Percentiles rank a stretch among this genome's conserved stretches.
These are phyloP conservation scores for Saccharomycopsis guyanensis DNA, from an alignment of 805 yeast species.

Conservation along the genomic window DNA sequence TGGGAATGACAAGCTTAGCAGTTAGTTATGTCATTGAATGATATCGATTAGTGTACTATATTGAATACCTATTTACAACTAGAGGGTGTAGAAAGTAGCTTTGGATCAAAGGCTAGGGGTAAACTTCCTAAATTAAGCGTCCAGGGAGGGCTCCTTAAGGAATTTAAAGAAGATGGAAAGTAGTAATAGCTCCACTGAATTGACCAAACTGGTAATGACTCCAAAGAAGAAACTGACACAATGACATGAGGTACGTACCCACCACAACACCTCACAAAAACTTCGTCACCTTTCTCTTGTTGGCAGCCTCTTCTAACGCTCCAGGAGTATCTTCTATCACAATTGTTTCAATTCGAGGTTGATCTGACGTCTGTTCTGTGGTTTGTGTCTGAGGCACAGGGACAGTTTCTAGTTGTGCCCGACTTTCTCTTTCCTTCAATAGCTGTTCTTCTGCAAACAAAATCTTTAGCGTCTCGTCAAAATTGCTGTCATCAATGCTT, in stretches of 20 bases:
- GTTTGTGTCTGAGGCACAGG: slow-evolving; percentile 21
- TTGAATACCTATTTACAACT: neutral
- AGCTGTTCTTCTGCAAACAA: neutral
- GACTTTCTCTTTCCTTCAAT: neutral
- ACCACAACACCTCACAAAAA: slow-evolving; percentile 28
- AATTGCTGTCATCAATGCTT: neutral
- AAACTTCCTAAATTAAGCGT: too few relatives aligned
- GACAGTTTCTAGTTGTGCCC: neutral
- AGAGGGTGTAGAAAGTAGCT: too few relatives aligned
- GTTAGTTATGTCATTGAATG: too few relatives aligned
- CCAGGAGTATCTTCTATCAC: slow-evolving; percentile 35
- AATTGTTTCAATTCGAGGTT: slow-evolving; percentile 21
- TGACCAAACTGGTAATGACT: too few relatives aligned
- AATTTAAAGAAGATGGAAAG: too few relatives aligned
- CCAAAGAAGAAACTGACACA: too few relatives aligned
- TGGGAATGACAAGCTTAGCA: too few relatives aligned
- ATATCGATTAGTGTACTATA: neutral
- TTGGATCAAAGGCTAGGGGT: too few relatives aligned
- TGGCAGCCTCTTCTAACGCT: slow-evolving; percentile 32
- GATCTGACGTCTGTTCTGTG: too few relatives aligned
- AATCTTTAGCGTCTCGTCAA: neutral
- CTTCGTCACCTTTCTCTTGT: slow-evolving; percentile 30
- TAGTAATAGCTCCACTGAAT: too few relatives aligned
- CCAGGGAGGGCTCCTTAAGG: too few relatives aligned
- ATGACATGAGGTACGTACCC: too few relatives aligned